phyloP scores from a whole-genome alignment of 108 stramenopile genomes.

The Seminavis robusta region DNA sequence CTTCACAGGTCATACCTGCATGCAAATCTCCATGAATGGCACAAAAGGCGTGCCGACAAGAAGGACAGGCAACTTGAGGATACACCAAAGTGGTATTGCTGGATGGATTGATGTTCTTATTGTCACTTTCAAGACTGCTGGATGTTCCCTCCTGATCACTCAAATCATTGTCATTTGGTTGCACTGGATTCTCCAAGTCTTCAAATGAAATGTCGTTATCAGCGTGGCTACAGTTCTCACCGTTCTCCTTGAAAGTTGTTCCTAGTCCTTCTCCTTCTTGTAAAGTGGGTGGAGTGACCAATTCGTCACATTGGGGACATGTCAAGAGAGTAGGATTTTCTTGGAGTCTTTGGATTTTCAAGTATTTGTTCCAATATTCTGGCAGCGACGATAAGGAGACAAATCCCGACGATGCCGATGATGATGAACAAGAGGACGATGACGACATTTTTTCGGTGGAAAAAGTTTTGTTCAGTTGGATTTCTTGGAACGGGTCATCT shows the following conservation, averaged over 20 bases:
- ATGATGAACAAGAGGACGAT: neutral
- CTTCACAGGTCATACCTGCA: conserved; percentile 3
- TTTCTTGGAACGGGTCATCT: too few species aligned
- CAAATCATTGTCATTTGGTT: too few species aligned
- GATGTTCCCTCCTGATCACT: too few species aligned
- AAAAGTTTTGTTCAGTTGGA: neutral
- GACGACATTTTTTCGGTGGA: neutral
- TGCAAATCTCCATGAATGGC: conserved; percentile 30
- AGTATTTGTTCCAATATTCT: conserved; percentile 18
- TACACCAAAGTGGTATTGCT: too few species aligned
- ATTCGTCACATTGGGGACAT: conserved; percentile 26
- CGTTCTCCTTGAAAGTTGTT: neutral
- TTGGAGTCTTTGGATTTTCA: conserved; percentile 7
- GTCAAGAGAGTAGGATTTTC: conserved; percentile 16
- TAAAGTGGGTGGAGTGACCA: neutral
- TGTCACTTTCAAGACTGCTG: too few species aligned
- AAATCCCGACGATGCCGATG: neutral
- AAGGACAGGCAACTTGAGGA: conserved; percentile 6
- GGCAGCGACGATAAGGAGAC: neutral
- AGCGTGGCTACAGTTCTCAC: neutral
- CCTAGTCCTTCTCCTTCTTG: neutral
- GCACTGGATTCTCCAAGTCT: too few species aligned
- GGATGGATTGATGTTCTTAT: too few species aligned
- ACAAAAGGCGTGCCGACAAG: conserved; percentile 25
- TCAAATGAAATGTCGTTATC: neutral